Percentiles rank a stretch among this genome's conserved stretches.
These are phyloP conservation scores for Suillus bovinus DNA, from an alignment of 768 basidiomycete genomes.

Conservation along the genomic window DNA sequence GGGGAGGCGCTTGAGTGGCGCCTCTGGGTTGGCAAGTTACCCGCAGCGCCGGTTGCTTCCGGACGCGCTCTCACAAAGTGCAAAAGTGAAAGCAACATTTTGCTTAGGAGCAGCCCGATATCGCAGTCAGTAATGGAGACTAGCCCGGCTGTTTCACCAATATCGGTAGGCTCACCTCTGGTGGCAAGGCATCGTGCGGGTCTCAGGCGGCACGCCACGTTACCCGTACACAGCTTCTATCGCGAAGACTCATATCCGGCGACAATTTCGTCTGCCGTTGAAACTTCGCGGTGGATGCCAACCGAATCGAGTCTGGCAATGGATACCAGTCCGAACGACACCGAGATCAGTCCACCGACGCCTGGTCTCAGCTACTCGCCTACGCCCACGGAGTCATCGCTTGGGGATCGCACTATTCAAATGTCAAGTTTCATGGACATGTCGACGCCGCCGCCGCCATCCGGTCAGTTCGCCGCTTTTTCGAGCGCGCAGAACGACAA, in stretches of 20 bases:
- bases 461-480: slow-evolving; percentile 35
- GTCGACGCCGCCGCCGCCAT: slow-evolving; percentile 32
- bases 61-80: slow-evolving; percentile 46
- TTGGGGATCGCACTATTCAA: slow-evolving; percentile 57
- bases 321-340: slow-evolving; percentile 26
- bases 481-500: slow-evolving; percentile 37
- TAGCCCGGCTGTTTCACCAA: slow-evolving; percentile 1
- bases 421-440: slow-evolving; percentile 54
- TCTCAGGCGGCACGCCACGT: slow-evolving; percentile 44
- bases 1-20: slow-evolving; percentile 87
- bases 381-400: slow-evolving; percentile 57
- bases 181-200: slow-evolving; percentile 18
- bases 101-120: slow-evolving; percentile 6
- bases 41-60: slow-evolving; percentile 33
- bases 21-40: slow-evolving; percentile 86
- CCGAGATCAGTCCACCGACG: slow-evolving; percentile 46
- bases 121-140: background rate
- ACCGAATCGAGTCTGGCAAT: slow-evolving; percentile 1
- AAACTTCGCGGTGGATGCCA: slow-evolving; percentile 7
- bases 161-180: slow-evolving; percentile 15
- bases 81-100: slow-evolving; percentile 50
- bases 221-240: slow-evolving; percentile 38
- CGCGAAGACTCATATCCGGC: slow-evolving; percentile 15
- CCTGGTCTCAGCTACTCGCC: slow-evolving; percentile 62
- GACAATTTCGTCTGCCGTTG: background rate